Evolutionary conservation across 1,139 yeast species (phyloP).

Genomic region (Candida anutae): DNA sequence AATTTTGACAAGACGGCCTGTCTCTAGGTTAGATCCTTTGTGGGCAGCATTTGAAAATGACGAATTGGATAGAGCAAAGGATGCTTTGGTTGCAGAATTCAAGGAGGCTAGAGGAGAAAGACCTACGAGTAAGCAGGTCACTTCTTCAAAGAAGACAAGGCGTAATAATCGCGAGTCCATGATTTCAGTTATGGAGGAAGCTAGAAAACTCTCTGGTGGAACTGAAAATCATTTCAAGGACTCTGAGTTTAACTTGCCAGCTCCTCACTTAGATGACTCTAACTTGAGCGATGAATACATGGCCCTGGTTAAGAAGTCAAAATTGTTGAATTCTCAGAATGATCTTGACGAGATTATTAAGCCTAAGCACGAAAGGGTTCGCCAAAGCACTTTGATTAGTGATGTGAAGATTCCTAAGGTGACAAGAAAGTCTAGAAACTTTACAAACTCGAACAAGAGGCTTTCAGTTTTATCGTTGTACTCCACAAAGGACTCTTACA

Average conservation of each 20-base stretch:
- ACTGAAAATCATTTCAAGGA: background rate
- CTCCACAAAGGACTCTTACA: slow-evolving; percentile 59
- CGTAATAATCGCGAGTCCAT: slow-evolving; percentile 7
- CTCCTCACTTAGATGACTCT: slow-evolving; percentile 28
- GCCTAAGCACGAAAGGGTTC: background rate
- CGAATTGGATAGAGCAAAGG: slow-evolving; percentile 40
- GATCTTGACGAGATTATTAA: slow-evolving; percentile 25
- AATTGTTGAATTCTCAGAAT: slow-evolving; percentile 36
- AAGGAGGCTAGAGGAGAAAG: slow-evolving; percentile 13
- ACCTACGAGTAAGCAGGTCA: slow-evolving; percentile 4
- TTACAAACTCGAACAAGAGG: slow-evolving; percentile 56
- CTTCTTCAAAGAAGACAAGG: slow-evolving; percentile 1
- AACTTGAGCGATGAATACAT: slow-evolving; percentile 40
- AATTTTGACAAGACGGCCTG: slow-evolving; percentile 49
- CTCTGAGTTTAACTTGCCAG: slow-evolving; percentile 34
- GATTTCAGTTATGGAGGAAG: slow-evolving; percentile 18
- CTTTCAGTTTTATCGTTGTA: slow-evolving; percentile 62
- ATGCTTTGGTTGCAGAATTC: slow-evolving; percentile 33
- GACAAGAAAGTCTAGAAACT: slow-evolving; percentile 58
- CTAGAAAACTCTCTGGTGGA: slow-evolving; percentile 2
- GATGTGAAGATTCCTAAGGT: slow-evolving; percentile 64
- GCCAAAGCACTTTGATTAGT: slow-evolving; percentile 37
- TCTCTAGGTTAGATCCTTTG: slow-evolving; percentile 63
- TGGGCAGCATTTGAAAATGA: slow-evolving; percentile 43
- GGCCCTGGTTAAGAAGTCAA: slow-evolving; percentile 37